phyloP scores from a whole-genome alignment of 805 yeast species.

The Ogataea zsoltii region DNA sequence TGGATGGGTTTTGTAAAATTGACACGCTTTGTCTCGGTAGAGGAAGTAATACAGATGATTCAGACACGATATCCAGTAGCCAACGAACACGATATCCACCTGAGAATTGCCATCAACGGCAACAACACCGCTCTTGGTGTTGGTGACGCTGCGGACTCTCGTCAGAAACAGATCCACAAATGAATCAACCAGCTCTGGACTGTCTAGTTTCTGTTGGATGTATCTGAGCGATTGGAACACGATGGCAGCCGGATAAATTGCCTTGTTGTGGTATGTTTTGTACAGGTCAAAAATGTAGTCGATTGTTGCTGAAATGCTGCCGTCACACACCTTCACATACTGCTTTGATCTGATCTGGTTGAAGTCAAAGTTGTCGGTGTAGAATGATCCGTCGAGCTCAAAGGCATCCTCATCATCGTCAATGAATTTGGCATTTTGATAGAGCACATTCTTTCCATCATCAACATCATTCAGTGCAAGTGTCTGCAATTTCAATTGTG shows the following conservation, averaged over 20 bases:
- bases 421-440: conserved; percentile 31
- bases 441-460: conserved; percentile 17
- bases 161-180: conserved; percentile 61
- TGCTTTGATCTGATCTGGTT: conserved; percentile 56
- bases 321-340: conserved; percentile 61
- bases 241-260: conserved; percentile 67
- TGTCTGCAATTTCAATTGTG: conserved; percentile 40
- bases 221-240: conserved; percentile 71
- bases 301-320: conserved; percentile 49
- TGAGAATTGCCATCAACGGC: conserved; percentile 30
- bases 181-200: conserved; percentile 55
- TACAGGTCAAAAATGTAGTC: conserved; percentile 50
- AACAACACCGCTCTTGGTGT: conserved; percentile 57
- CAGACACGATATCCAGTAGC: conserved; percentile 87
- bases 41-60: conserved; percentile 79
- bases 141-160: conserved; percentile 58
- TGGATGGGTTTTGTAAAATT: conserved; percentile 56
- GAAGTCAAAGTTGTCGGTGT: conserved; percentile 52
- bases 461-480: conserved; percentile 32
- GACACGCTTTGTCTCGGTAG: conserved; percentile 56
- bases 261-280: conserved; percentile 46
- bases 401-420: conserved; percentile 31
- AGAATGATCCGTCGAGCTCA: conserved; percentile 36
- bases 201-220: conserved; percentile 58
- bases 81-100: conserved; percentile 65